A percentile compares a stretch with the other conserved stretches of the same genome.
Conservation (phyloP, 352 stramenopile genomes). For the Phytophthora sp. region DNA sequence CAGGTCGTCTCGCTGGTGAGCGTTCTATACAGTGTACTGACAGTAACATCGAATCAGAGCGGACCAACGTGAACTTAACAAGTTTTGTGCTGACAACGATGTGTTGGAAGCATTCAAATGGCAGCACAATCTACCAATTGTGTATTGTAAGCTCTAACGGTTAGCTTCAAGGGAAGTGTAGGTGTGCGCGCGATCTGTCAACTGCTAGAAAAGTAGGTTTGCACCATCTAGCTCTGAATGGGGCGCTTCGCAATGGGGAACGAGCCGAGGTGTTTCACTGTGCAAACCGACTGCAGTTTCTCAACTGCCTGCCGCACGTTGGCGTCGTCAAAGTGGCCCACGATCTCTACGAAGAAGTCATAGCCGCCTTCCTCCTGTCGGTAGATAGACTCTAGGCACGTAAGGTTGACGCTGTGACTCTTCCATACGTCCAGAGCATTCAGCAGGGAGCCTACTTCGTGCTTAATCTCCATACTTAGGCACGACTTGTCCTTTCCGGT, state of each 20-base stretch:
- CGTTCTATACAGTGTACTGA: too few relatives aligned
- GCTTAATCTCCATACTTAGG: constrained; percentile 85
- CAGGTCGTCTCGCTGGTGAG: constrained; percentile 29
- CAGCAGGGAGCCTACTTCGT: constrained; percentile 88
- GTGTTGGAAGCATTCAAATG: too few relatives aligned
- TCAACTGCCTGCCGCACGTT: constrained; percentile 65
- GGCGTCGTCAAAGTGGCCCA: constrained; percentile 75
- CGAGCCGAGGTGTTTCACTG: constrained; percentile 80
- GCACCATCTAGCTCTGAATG: constrained; percentile 42
- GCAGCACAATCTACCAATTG: too few relatives aligned
- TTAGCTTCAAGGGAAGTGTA: constrained; percentile 22
- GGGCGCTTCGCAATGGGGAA: constrained; percentile 70
- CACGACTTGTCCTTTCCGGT: constrained; percentile 86
- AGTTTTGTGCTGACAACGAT: neutral
- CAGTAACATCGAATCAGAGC: constrained; percentile 2
- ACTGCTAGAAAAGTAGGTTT: neutral
- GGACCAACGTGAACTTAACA: constrained; percentile 1
- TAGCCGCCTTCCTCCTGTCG: constrained; percentile 72
- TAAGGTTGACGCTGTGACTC: constrained; percentile 79
- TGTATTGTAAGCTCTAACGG: constrained; percentile 12
- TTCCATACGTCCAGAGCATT: constrained; percentile 86
- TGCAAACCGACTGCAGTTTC: constrained; percentile 61
- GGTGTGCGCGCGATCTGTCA: constrained; percentile 10
- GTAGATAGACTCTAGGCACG: constrained; percentile 89
- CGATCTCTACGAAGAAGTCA: constrained; percentile 88